Percentiles rank a stretch among this genome's conserved stretches.
These are phyloP conservation scores for Leavenworthia alabamica DNA, from an alignment of 345 rosid genomes.

Conservation along the genomic window DNA sequence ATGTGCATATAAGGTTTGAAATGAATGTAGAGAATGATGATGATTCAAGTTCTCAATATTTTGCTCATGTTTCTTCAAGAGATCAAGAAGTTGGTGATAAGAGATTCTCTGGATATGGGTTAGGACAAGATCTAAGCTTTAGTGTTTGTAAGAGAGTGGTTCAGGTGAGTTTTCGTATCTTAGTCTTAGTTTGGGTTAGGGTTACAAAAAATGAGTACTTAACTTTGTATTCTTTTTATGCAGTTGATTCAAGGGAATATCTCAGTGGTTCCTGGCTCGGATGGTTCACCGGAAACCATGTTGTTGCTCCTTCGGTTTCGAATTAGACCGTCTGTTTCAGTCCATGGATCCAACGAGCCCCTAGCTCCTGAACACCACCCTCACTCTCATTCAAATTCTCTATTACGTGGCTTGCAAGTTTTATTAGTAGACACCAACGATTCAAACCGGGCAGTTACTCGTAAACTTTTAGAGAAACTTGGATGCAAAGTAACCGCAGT, in stretches of 20 bases:
- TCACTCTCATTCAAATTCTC: slow-evolving; percentile 43
- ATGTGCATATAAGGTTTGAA: slow-evolving; percentile 64
- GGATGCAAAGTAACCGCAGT: slow-evolving; percentile 72
- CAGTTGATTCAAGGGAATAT: slow-evolving; percentile 90
- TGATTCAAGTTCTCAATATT: slow-evolving; percentile 30
- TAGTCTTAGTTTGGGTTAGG: neutral
- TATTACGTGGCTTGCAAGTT: slow-evolving; percentile 64
- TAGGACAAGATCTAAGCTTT: slow-evolving; percentile 76
- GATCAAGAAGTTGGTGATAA: slow-evolving; percentile 36
- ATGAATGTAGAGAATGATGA: slow-evolving; percentile 34
- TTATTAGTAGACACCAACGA: slow-evolving; percentile 68
- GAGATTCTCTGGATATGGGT: slow-evolving; percentile 42
- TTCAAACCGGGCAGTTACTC: slow-evolving; percentile 64
- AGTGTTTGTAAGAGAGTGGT: slow-evolving; percentile 84
- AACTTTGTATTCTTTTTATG: neutral
- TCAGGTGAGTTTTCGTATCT: slow-evolving; percentile 44
- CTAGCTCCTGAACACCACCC: slow-evolving; percentile 46
- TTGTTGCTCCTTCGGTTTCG: slow-evolving; percentile 67
- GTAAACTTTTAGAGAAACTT: slow-evolving; percentile 71
- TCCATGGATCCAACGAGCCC: slow-evolving; percentile 39
- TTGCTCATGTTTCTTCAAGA: slow-evolving; percentile 37
- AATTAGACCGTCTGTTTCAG: slow-evolving; percentile 40
- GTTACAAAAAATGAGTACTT: neutral
- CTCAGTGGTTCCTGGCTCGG: slow-evolving; percentile 52
- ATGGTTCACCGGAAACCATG: slow-evolving; percentile 62